Evolutionary conservation across 140 eudicot genomes (phyloP).

Genomic region (Oenanthe javanica): DNA sequence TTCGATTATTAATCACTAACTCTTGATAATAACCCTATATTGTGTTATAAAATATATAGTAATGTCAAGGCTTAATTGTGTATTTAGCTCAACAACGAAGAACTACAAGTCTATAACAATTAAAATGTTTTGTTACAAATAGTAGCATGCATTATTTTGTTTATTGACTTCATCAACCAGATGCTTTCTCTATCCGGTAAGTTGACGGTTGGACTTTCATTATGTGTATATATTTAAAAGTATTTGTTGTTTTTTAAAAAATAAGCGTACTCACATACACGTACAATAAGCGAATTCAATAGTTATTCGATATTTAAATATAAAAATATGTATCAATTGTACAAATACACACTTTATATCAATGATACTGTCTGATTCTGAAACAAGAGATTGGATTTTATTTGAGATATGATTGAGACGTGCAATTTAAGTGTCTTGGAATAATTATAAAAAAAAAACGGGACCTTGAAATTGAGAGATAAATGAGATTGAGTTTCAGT

Average conservation of each 20-base stretch:
- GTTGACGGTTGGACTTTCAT: not conserved
- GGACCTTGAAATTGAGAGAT: not conserved
- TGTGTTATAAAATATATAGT: not conserved
- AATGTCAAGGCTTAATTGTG: not conserved
- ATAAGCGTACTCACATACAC: too few relatives aligned
- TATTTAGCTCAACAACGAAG: slow-evolving; percentile 2
- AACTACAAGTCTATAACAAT: not conserved
- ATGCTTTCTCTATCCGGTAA: not conserved
- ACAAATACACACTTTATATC: not conserved
- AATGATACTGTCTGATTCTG: not conserved
- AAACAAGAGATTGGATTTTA: not conserved
- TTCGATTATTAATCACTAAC: not conserved
- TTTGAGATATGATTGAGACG: slow-evolving; percentile 1
- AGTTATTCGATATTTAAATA: too few relatives aligned
- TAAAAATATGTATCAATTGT: not conserved
- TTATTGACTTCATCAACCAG: not conserved
- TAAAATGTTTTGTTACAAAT: not conserved
- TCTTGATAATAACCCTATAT: not conserved
- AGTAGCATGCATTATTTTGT: not conserved
- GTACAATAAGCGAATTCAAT: too few relatives aligned
- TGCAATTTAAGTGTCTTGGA: slow-evolving; percentile 6
- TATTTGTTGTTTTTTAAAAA: too few relatives aligned
- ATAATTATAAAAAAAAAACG: not conserved
- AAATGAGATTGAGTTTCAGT: not conserved
- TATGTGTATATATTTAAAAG: too few relatives aligned